These are phyloP conservation scores for Starmerella davenportii DNA, from an alignment of 805 yeast species.

Conservation along the genomic window DNA sequence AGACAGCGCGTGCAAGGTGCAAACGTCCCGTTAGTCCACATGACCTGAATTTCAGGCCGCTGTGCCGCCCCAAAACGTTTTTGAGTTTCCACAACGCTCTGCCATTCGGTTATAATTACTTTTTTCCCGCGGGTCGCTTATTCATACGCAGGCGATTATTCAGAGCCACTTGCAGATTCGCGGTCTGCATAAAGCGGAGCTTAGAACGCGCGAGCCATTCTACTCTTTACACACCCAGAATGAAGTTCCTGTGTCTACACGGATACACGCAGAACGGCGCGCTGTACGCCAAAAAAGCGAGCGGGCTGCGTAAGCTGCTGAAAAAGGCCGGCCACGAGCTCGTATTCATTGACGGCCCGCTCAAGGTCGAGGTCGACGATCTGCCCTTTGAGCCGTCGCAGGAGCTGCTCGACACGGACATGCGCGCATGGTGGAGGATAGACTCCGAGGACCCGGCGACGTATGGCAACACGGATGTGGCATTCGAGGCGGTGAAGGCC, in stretches of 20 bases:
- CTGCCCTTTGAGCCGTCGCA: conserved; percentile 42
- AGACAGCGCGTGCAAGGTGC: too few relatives aligned
- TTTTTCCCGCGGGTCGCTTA: too few relatives aligned
- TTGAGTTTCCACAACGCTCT: too few relatives aligned
- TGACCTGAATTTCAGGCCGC: too few relatives aligned
- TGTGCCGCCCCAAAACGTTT: too few relatives aligned
- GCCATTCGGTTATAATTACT: too few relatives aligned
- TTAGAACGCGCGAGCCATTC: too few relatives aligned
- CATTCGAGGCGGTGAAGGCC: conserved; percentile 34
- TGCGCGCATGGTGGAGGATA: conserved; percentile 65
- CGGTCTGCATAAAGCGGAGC: too few relatives aligned
- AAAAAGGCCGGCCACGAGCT: conserved; percentile 49
- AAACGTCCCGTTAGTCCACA: too few relatives aligned
- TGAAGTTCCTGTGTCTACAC: conserved; percentile 64
- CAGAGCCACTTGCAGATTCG: too few relatives aligned
- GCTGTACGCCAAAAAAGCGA: conserved; percentile 70
- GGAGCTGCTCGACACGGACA: conserved; percentile 18
- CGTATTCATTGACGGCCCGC: conserved; percentile 66
- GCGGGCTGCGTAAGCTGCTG: conserved; percentile 69
- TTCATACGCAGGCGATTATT: too few relatives aligned
- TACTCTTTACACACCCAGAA: neutral
- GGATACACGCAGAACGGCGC: conserved; percentile 67
- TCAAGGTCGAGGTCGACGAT: conserved; percentile 44
- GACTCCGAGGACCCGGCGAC: conserved; percentile 23
- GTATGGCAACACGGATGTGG: conserved; percentile 23